These are phyloP conservation scores for Boletus rex-veris DNA, from an alignment of 768 basidiomycete species.

Conservation along the genomic window DNA sequence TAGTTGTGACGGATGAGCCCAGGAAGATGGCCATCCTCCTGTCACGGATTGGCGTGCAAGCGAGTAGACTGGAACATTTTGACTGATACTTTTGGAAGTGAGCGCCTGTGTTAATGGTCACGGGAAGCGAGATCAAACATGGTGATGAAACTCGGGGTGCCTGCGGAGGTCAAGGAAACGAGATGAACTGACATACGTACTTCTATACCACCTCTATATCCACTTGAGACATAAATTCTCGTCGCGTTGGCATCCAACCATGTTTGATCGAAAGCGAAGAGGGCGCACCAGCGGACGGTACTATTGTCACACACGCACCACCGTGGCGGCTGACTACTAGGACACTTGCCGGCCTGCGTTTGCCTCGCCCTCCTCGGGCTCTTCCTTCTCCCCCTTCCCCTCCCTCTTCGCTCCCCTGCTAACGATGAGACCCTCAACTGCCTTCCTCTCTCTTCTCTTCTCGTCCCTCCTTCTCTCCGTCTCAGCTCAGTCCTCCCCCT, in stretches of 20 bases:
- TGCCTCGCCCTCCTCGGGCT: slow-evolving; percentile 5
- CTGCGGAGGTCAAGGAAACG: slow-evolving; percentile 16
- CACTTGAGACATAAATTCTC: background rate
- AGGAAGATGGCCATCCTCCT: slow-evolving; percentile 44
- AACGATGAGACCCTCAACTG: slow-evolving; percentile 10
- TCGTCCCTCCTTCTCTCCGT: slow-evolving; percentile 32
- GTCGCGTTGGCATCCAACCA: background rate
- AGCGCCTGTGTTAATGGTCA: no score
- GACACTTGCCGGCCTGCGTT: background rate
- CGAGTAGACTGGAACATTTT: slow-evolving; percentile 52
- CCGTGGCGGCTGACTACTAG: slow-evolving; percentile 30
- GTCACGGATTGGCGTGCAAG: slow-evolving; percentile 39
- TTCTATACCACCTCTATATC: slow-evolving; percentile 3
- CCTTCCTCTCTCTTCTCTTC: slow-evolving; percentile 23
- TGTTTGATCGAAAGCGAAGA: slow-evolving; percentile 1
- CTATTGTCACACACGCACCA: slow-evolving; percentile 12
- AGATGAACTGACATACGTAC: background rate
- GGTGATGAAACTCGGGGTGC: slow-evolving; percentile 16
- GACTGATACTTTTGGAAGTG: slow-evolving; percentile 25
- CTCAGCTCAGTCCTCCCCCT: slow-evolving; percentile 36
- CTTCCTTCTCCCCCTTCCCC: background rate
- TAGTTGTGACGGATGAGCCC: slow-evolving; percentile 31
- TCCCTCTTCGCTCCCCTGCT: background rate
- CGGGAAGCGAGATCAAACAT: no score
- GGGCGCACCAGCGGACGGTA: no score